phyloP scores from a whole-genome alignment of 495 filamentous ascomycete genomes.

The Aspergillus baeticus region DNA sequence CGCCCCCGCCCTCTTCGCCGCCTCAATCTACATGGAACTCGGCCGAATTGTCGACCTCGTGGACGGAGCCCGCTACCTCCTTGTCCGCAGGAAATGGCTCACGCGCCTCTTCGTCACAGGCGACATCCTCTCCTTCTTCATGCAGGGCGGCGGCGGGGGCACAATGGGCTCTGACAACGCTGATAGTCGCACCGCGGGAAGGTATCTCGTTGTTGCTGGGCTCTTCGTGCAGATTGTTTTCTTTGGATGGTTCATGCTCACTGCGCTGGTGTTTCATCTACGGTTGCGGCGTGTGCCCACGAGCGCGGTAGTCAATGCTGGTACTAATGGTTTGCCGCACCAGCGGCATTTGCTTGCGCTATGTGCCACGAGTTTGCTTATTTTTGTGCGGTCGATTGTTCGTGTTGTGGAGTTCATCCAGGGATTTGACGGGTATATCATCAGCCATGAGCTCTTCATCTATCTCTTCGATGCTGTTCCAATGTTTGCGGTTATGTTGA shows the following conservation, averaged over 20 bases:
- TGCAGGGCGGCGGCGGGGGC: slow-evolving; percentile 6
- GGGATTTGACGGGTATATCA: slow-evolving; percentile 7
- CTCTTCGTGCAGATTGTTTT: slow-evolving; percentile 39
- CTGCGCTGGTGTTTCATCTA: slow-evolving; percentile 31
- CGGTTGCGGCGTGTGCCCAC: slow-evolving; percentile 31
- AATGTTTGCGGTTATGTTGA: slow-evolving; percentile 13
- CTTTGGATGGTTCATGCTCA: slow-evolving; percentile 43
- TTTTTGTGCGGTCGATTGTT: slow-evolving; percentile 12
- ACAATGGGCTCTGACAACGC: slow-evolving; percentile 18
- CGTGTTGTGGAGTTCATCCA: slow-evolving; percentile 9
- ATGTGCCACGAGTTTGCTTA: neutral
- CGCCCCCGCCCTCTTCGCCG: too few relatives aligned
- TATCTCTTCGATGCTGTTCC: slow-evolving; percentile 10
- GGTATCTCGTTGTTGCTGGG: slow-evolving; percentile 42
- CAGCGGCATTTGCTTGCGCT: neutral
- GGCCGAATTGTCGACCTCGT: too few relatives aligned
- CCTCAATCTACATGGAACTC: too few relatives aligned
- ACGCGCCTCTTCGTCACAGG: too few relatives aligned
- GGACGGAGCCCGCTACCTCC: too few relatives aligned
- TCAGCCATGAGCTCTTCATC: slow-evolving; percentile 8
- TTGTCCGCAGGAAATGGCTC: too few relatives aligned
- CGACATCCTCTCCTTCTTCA: too few relatives aligned
- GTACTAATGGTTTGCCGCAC: too few relatives aligned
- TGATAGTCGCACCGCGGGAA: slow-evolving; percentile 30
- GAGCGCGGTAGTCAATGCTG: neutral